phyloP scores from a whole-genome alignment of 495 filamentous ascomycete genomes.

The Aspergillus nidulans region DNA sequence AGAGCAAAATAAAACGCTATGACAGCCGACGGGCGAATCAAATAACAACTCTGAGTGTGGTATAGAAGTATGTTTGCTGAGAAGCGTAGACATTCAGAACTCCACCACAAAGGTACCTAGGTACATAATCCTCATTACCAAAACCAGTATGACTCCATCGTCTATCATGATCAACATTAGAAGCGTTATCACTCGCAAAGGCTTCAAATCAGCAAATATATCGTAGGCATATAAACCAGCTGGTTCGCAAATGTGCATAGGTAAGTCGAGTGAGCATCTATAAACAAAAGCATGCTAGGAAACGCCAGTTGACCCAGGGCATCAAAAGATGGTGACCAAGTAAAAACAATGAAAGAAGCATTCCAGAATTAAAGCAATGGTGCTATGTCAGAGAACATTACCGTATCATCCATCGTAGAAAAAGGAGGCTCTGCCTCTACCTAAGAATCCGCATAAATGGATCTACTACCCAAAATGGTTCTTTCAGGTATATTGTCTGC shows the following conservation, averaged over 20 bases:
- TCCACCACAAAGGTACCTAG: conserved; percentile 9
- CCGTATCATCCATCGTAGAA: background rate
- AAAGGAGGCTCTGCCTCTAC: background rate
- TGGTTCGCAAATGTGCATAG: background rate
- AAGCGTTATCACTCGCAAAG: background rate
- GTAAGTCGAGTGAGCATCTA: background rate
- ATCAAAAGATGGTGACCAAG: background rate
- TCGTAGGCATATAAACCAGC: background rate
- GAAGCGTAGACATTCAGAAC: background rate
- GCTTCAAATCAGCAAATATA: background rate
- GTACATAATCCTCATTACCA: no score
- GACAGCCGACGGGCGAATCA: background rate
- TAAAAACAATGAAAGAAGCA: background rate
- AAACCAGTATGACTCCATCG: background rate
- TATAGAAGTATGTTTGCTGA: no score
- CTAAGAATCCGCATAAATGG: background rate
- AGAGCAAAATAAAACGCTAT: background rate
- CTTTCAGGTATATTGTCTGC: conserved; percentile 10
- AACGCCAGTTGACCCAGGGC: background rate
- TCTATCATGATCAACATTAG: background rate
- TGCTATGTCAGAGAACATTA: background rate
- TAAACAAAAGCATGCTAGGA: background rate
- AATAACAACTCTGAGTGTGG: no score
- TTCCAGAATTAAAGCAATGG: background rate
- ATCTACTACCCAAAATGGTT: background rate